These are phyloP conservation scores for Penicillium sp. DNA, from an alignment of 2,329 filamentous ascomycete species.

Conservation along the genomic window DNA sequence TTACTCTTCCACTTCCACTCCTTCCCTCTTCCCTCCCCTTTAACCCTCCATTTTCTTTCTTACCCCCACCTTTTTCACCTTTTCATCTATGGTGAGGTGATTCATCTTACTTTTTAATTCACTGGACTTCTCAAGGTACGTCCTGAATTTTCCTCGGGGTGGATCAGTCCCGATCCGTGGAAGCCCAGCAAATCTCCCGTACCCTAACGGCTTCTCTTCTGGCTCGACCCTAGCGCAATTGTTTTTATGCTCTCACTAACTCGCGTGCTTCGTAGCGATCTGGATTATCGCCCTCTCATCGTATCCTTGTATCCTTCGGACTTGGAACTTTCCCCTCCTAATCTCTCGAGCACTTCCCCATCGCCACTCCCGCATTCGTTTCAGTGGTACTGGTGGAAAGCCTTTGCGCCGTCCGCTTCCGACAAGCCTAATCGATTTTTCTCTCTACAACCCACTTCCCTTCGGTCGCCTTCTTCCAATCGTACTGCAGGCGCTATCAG, in stretches of 20 bases:
- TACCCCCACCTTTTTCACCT: background rate
- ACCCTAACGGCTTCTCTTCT: constrained; percentile 29
- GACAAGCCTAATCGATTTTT: constrained; percentile 4
- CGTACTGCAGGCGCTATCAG: background rate
- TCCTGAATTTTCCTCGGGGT: background rate
- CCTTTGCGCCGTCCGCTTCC: constrained; percentile 1
- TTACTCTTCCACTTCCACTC: constrained; percentile 3
- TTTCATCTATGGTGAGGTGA: constrained; percentile 1
- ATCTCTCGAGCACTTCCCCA: background rate
- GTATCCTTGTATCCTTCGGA: background rate
- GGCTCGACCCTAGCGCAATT: constrained; percentile 20
- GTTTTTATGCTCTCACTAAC: no score
- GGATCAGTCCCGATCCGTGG: constrained; percentile 27
- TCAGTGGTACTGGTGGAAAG: constrained; percentile 10
- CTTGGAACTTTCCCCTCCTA: background rate
- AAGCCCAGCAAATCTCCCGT: constrained; percentile 32
- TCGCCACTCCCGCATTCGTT: constrained; percentile 11
- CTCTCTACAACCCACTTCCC: background rate
- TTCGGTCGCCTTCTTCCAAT: constrained; percentile 1
- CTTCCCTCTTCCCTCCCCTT: background rate
- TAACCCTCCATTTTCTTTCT: background rate
- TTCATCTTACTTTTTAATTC: background rate
- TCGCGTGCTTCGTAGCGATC: background rate
- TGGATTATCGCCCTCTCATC: background rate
- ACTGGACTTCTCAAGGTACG: background rate